Conservation (phyloP, 768 basidiomycete genomes). For the Macrolepiota fuliginosa region DNA sequence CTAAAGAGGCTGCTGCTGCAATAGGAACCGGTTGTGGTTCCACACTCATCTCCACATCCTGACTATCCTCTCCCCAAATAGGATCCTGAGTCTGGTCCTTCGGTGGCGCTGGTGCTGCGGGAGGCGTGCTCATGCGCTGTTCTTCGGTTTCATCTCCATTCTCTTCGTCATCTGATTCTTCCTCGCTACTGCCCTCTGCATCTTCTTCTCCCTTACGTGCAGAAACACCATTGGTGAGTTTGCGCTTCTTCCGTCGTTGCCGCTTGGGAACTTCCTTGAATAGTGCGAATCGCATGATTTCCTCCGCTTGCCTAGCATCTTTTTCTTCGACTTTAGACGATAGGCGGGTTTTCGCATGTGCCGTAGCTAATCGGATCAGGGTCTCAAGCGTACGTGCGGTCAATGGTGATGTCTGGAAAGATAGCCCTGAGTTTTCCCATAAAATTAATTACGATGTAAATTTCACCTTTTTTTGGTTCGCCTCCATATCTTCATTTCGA, state of each 20-base stretch:
- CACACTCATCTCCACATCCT: slow-evolving; percentile 61
- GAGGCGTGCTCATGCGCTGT: slow-evolving; percentile 51
- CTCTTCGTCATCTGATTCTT: slow-evolving; percentile 50
- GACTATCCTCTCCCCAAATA: slow-evolving; percentile 66
- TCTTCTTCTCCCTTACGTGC: slow-evolving; percentile 42
- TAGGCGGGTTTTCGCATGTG: slow-evolving; percentile 94
- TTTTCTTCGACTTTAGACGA: slow-evolving; percentile 79
- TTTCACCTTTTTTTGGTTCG: slow-evolving; percentile 80
- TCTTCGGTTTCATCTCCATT: slow-evolving; percentile 34
- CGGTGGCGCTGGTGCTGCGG: slow-evolving; percentile 26
- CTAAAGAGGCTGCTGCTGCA: slow-evolving; percentile 24
- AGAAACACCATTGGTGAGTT: slow-evolving; percentile 69
- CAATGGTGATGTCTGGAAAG: slow-evolving; percentile 83
- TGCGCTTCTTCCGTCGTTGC: slow-evolving; percentile 79
- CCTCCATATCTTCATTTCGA: slow-evolving; percentile 89
- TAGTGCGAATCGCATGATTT: slow-evolving; percentile 94
- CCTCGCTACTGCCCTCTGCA: slow-evolving; percentile 48
- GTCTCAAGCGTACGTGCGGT: slow-evolving; percentile 99
- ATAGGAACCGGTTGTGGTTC: slow-evolving; percentile 34
- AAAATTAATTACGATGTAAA: slow-evolving; percentile 15
- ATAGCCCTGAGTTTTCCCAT: slow-evolving; percentile 4
- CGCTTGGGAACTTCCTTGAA: slow-evolving; percentile 96
- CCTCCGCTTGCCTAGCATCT: slow-evolving; percentile 90
- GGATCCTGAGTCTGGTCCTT: slow-evolving; percentile 45
- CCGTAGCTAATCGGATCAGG: slow-evolving; percentile 95